phyloP scores from a whole-genome alignment of 2,329 filamentous ascomycete species.

The Aspergillus neotritici region DNA sequence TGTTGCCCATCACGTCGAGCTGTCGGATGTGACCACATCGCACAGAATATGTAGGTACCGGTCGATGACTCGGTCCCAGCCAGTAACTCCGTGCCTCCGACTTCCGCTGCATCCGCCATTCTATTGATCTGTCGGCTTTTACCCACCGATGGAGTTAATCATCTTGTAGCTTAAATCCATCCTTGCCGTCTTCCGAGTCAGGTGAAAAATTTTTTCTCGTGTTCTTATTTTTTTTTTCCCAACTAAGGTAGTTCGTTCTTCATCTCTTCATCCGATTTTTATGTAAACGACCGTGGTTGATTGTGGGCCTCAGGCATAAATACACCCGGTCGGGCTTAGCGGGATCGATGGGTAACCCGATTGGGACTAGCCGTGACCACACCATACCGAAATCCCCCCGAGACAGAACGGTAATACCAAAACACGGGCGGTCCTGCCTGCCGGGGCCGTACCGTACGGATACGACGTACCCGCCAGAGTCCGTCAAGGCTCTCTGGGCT shows the following conservation, averaged over 20 bases:
- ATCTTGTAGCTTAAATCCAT: not conserved
- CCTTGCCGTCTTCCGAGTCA: not conserved
- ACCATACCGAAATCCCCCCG: constrained; percentile 13
- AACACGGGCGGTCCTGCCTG: too few relatives aligned
- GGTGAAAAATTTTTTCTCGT: constrained; percentile 2
- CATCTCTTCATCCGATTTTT: constrained; percentile 3
- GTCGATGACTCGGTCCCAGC: too few relatives aligned
- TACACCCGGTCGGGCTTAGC: not conserved
- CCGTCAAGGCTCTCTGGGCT: constrained; percentile 4
- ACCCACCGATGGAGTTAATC: not conserved
- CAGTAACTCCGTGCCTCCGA: constrained; percentile 15
- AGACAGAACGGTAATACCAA: constrained; percentile 24
- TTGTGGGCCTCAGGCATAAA: too few relatives aligned
- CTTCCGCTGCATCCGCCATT: constrained; percentile 25
- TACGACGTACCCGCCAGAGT: constrained; percentile 14
- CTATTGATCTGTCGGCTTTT: not conserved
- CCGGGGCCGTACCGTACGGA: constrained; percentile 8
- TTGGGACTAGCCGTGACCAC: constrained; percentile 22
- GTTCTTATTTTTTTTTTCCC: not conserved
- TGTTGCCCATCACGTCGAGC: too few relatives aligned
- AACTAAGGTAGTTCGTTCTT: not conserved
- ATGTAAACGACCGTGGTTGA: not conserved
- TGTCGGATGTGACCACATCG: too few relatives aligned
- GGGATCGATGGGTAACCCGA: constrained; percentile 2
- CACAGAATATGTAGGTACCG: not conserved